Base-by-base conservation (phyloP, 2,329 filamentous ascomycete genomes). In the Cladophialophora yegresii region DNA sequence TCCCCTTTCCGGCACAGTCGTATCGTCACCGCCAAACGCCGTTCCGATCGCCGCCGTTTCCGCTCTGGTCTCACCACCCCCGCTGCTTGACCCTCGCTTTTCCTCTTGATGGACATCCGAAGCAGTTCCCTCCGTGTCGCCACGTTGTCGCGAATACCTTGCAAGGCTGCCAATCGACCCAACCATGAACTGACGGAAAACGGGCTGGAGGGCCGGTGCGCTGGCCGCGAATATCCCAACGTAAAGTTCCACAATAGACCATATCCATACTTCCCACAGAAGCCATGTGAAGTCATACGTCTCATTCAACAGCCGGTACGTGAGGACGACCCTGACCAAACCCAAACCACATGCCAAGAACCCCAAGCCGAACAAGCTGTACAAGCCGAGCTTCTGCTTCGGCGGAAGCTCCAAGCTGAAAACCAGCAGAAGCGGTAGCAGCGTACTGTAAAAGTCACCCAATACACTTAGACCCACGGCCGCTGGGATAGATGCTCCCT, bases 151-250 rank as follows among this genome's bases (percentile, higher is more conserved):
- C 13, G 64, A 61, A 26, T 36, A 60, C 36, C 47, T 50, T 16
- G 49, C 47, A 16, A 65, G 26, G 47, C 63, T 66, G 22, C 26
- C 56, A 13, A 63, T 45, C 22, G 67, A 56, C 12, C 53, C 64
- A 7, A 61, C 47, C 50, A 69, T 51, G 43, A 62, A 62, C 12
- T 55, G 56, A 10, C 62, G 65, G 28, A 74, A 67, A 20, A 75
- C 66, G 16, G 73, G 72, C 49, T 72, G 73, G 6, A 75, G 64
- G 0, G 72, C 69, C 10, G 73, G 71, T 13, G 73, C 72, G 1
- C 72, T 71, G 9, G 72, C 71, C 8, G 71, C 72, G 20, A 72
- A 70, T 22, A 75, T 73, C 12, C 70, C 68, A n/a, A 74, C 54
- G 45, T 71, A 71, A 8, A 72, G 65, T 63, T 75, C 73, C n/a